Percentiles rank a stretch among this genome's conserved stretches.
These are phyloP conservation scores for Scedosporium minutisporum DNA, from an alignment of 2,329 filamentous ascomycete species.

Conservation along the genomic window DNA sequence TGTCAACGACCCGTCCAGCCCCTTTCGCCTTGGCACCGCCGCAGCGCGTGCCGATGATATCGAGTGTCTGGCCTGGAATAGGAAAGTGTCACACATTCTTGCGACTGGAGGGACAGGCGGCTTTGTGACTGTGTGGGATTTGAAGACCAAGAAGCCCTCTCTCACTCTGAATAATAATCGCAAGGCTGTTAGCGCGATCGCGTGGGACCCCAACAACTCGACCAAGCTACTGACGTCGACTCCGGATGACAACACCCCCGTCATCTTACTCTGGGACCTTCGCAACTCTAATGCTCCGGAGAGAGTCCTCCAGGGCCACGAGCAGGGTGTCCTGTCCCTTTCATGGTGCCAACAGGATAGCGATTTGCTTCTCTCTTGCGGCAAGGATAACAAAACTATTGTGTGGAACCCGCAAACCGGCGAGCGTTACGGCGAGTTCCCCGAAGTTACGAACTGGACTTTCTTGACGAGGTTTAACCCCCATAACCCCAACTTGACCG, in stretches of 20 bases:
- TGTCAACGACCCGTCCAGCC: constrained; percentile 77
- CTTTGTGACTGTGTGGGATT: constrained; percentile 96
- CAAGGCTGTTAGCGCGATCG: constrained; percentile 89
- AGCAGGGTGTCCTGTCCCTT: constrained; percentile 84
- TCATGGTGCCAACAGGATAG: constrained; percentile 93
- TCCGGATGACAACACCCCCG: constrained; percentile 75
- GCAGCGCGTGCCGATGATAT: constrained; percentile 89
- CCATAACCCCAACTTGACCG: constrained; percentile 81
- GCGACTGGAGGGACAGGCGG: constrained; percentile 88
- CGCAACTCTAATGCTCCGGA: constrained; percentile 95
- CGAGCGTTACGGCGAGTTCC: constrained; percentile 80
- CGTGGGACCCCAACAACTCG: constrained; percentile 92
- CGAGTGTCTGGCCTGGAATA: constrained; percentile 96
- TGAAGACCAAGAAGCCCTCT: constrained; percentile 96
- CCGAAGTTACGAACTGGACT: constrained; percentile 98
- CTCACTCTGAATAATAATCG: constrained; percentile 91
- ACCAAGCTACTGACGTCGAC: constrained; percentile 92
- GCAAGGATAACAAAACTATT: constrained; percentile 92
- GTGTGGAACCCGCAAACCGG: constrained; percentile 95
- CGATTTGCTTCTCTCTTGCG: constrained; percentile 80
- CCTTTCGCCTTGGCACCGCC: constrained; percentile 79
- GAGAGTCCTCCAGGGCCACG: constrained; percentile 78
- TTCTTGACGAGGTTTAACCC: constrained; percentile 94
- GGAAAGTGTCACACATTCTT: constrained; percentile 91
- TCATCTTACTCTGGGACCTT: constrained; percentile 89